Evolutionary conservation across 441 rosid species (phyloP).

Genomic region (Viola pubescens): DNA sequence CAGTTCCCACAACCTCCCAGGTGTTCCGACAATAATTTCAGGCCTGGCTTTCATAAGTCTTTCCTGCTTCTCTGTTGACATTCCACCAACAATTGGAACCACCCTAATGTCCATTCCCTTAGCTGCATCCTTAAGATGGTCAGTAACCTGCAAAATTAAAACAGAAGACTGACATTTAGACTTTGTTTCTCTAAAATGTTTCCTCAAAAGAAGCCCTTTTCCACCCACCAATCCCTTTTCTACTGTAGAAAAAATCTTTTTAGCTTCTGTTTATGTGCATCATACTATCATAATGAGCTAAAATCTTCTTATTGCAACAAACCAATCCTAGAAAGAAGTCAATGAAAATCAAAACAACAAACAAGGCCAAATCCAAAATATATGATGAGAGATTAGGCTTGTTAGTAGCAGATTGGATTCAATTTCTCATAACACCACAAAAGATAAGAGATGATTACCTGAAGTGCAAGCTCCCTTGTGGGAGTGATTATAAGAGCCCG

Average conservation of each 20-base stretch:
- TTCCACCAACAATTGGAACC: constrained; percentile 93
- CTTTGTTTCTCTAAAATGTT: no score
- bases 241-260: no score
- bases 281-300: no score
- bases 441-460: constrained; percentile 39
- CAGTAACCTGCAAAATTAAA: constrained; percentile 51
- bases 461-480: constrained; percentile 91
- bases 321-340: no score
- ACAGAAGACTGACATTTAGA: background rate
- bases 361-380: no score
- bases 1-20: constrained; percentile 97
- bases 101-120: constrained; percentile 54
- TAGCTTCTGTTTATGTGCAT: no score
- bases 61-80: constrained; percentile 88
- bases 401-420: no score
- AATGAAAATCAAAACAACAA: no score
- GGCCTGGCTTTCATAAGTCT: constrained; percentile 83
- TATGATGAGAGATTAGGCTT: no score
- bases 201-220: no score
- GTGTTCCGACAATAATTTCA: constrained; percentile 86
- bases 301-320: no score
- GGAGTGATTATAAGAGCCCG: constrained; percentile 94
- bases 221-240: no score
- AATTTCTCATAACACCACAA: background rate
- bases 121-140: constrained; percentile 75